Conservation (phyloP, 768 basidiomycete genomes). For the Xerocomellus dryophilus region DNA sequence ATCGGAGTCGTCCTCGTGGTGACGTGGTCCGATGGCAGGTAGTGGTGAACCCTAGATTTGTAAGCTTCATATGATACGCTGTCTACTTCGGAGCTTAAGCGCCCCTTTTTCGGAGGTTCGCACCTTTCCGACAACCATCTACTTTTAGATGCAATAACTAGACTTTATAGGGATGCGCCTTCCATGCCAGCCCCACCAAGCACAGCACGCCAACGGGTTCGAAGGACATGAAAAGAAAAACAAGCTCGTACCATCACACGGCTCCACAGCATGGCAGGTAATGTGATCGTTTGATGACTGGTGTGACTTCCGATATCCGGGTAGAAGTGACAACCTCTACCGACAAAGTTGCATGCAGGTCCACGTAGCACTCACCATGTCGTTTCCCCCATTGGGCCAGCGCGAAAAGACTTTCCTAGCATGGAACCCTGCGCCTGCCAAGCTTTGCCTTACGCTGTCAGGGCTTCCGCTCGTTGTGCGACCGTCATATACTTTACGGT, state of each 20-base stretch:
- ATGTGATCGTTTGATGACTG: not conserved
- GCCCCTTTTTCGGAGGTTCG: slow-evolving; percentile 26
- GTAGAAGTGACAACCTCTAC: not conserved
- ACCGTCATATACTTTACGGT: not conserved
- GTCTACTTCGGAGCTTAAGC: slow-evolving; percentile 31
- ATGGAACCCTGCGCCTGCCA: slow-evolving; percentile 3
- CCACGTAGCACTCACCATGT: not conserved
- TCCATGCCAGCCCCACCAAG: slow-evolving; percentile 6
- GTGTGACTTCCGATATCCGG: not conserved
- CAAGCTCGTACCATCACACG: slow-evolving; percentile 13
- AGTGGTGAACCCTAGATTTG: slow-evolving; percentile 20
- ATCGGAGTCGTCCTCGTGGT: slow-evolving; percentile 12
- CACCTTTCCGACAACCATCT: slow-evolving; percentile 1
- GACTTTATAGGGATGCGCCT: slow-evolving; percentile 7
- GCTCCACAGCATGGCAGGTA: slow-evolving; percentile 23
- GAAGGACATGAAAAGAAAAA: slow-evolving; percentile 13
- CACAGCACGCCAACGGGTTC: slow-evolving; percentile 24
- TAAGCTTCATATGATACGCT: slow-evolving; percentile 11
- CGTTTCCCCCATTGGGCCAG: not conserved
- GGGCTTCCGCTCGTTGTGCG: not conserved
- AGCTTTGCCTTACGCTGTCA: slow-evolving; percentile 2
- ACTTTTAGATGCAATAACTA: slow-evolving; percentile 5
- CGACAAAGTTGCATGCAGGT: slow-evolving; percentile 4
- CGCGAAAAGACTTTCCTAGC: not conserved
- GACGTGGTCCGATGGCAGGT: not conserved